These are phyloP conservation scores for Aspergillus sp. DNA, from an alignment of 2,329 filamentous ascomycete genomes.

Conservation along the genomic window DNA sequence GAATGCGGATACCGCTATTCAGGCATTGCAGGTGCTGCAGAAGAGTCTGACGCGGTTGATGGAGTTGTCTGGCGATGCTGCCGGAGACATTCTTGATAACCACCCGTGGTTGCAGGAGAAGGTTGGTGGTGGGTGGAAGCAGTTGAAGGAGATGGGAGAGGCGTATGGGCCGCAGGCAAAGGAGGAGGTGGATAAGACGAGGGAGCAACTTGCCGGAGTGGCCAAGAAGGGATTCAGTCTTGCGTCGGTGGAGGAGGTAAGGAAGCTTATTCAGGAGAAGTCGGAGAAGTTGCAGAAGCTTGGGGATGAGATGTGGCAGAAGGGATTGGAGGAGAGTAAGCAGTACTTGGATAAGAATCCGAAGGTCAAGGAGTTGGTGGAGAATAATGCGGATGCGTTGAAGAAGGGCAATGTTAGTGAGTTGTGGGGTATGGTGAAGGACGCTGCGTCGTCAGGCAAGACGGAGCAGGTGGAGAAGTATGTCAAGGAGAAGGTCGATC, in stretches of 20 bases:
- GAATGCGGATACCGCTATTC: slow-evolving; percentile 62
- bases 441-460: slow-evolving; percentile 63
- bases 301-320: slow-evolving; percentile 71
- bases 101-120: slow-evolving; percentile 74
- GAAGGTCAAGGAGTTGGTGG: slow-evolving; percentile 70
- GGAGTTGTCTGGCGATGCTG: slow-evolving; percentile 63
- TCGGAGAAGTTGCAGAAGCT: slow-evolving; percentile 65
- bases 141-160: slow-evolving; percentile 69
- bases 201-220: slow-evolving; percentile 66
- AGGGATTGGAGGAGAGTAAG: slow-evolving; percentile 70
- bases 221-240: slow-evolving; percentile 62
- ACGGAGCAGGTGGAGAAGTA: slow-evolving; percentile 62
- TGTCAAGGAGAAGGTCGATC: slow-evolving; percentile 59
- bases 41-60: slow-evolving; percentile 63
- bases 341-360: slow-evolving; percentile 75
- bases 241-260: slow-evolving; percentile 54
- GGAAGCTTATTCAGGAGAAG: slow-evolving; percentile 70
- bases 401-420: slow-evolving; percentile 68
- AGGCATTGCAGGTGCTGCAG: slow-evolving; percentile 64
- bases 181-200: slow-evolving; percentile 73
- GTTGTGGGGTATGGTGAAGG: slow-evolving; percentile 64
- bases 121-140: slow-evolving; percentile 66
- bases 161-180: slow-evolving; percentile 74
- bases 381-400: slow-evolving; percentile 68
- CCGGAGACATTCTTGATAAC: slow-evolving; percentile 68